Evolutionary conservation across 1,284 basidiomycete genomes (phyloP).

Genomic region (Naganishia liquefaciens): DNA sequence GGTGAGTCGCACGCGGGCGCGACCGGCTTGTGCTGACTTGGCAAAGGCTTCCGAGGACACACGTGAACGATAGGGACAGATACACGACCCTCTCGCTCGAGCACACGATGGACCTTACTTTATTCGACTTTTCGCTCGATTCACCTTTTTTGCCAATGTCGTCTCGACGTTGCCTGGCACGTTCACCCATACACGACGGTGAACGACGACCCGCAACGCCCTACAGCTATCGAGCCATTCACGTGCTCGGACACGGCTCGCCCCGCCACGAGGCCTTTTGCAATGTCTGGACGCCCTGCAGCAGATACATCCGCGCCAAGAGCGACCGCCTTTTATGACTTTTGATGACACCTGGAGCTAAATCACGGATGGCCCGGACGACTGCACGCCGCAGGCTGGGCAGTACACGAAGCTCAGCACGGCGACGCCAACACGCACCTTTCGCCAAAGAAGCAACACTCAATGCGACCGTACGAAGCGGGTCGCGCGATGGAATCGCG

Average conservation of each 20-base stretch:
- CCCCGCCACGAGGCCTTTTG: not conserved
- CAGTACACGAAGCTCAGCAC: not conserved
- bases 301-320: too few relatives aligned
- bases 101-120: not conserved
- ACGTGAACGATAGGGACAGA: not conserved
- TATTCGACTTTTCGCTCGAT: constrained; percentile 4
- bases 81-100: not conserved
- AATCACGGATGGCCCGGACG: not conserved
- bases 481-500: too few relatives aligned
- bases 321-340: too few relatives aligned
- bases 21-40: not conserved
- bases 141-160: not conserved
- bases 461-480: too few relatives aligned
- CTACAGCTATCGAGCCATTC: not conserved
- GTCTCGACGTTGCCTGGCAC: not conserved
- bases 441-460: too few relatives aligned
- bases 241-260: not conserved
- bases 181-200: constrained; percentile 3
- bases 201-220: too few relatives aligned
- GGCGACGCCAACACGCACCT: not conserved
- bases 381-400: not conserved
- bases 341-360: too few relatives aligned
- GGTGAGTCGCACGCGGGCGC: not conserved
- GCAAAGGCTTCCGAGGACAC: not conserved
- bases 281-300: too few relatives aligned